These are phyloP conservation scores for Agapanthus africanus DNA, from an alignment of 106 monocot species.

Conservation along the genomic window DNA sequence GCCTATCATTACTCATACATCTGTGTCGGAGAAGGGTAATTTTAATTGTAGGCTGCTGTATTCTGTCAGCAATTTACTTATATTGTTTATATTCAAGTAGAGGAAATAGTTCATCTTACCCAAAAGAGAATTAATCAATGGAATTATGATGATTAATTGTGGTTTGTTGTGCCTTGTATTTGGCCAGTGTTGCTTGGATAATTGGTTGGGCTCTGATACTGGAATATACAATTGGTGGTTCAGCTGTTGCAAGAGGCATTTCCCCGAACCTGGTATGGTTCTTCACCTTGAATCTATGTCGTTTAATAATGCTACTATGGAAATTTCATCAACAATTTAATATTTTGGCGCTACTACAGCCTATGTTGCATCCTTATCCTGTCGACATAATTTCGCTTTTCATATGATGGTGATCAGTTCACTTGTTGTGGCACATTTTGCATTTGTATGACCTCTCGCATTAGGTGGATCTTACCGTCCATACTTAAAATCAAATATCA, in stretches of 20 bases:
- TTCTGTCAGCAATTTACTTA: neutral
- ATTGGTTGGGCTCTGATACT: conserved; percentile 97
- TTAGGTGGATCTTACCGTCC: too few species aligned
- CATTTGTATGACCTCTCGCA: too few species aligned
- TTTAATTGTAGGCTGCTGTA: neutral
- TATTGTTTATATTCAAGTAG: neutral
- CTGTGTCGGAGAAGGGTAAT: conserved; percentile 95
- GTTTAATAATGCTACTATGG: neutral
- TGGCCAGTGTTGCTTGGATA: conserved; percentile 76
- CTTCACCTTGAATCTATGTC: neutral
- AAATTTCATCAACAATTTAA: too few species aligned
- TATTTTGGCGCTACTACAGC: neutral
- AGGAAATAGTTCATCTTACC: neutral
- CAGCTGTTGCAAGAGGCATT: conserved; percentile 95
- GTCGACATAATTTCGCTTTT: neutral
- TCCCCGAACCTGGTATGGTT: conserved; percentile 77
- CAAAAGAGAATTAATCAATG: neutral
- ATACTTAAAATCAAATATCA: too few species aligned
- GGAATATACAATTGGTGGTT: conserved; percentile 93
- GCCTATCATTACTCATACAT: conserved; percentile 99
- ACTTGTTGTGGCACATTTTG: neutral
- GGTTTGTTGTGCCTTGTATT: neutral
- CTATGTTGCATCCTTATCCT: neutral
- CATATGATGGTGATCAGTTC: neutral
- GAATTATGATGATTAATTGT: neutral